Conservation (phyloP, 2,329 filamentous ascomycete genomes). For the Exophiala alcalophila region DNA sequence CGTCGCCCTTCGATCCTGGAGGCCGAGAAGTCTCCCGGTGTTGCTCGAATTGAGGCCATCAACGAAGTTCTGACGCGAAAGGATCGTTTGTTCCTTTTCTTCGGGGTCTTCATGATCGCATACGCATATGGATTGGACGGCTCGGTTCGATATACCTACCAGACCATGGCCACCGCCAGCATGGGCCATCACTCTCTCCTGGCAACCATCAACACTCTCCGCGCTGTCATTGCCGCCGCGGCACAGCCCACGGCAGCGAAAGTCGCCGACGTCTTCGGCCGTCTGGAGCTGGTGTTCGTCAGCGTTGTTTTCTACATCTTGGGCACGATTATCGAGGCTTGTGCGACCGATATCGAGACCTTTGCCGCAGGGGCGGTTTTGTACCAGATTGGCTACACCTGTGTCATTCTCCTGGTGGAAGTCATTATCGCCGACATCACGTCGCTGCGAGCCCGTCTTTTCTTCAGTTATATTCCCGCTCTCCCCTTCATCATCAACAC, state of each 20-base stretch:
- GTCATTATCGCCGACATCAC: conserved; percentile 64
- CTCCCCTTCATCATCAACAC: conserved; percentile 61
- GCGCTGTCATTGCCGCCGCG: conserved; percentile 59
- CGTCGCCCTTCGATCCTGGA: conserved; percentile 26
- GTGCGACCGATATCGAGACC: conserved; percentile 46
- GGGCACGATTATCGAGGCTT: conserved; percentile 57
- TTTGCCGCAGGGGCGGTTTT: conserved; percentile 59
- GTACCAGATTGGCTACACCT: conserved; percentile 64
- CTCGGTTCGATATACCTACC: conserved; percentile 20
- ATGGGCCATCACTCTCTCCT: conserved; percentile 56
- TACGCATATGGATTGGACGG: conserved; percentile 53
- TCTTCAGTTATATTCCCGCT: conserved; percentile 64
- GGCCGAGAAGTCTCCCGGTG: conserved; percentile 49
- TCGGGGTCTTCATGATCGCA: conserved; percentile 60
- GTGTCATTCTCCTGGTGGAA: conserved; percentile 59
- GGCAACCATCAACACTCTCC: conserved; percentile 58
- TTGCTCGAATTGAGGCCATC: conserved; percentile 59
- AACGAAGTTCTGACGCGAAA: conserved; percentile 49
- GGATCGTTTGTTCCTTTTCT: conserved; percentile 59
- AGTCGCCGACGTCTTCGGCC: conserved; percentile 62
- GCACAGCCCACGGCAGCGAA: conserved; percentile 59
- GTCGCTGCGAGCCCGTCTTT: conserved; percentile 59
- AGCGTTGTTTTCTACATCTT: conserved; percentile 57
- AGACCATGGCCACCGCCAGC: conserved; percentile 54
- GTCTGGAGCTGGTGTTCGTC: conserved; percentile 56